Evolutionary conservation across 805 yeast genomes (phyloP), one percentile per base, ranked within the genome.

Genomic region (Ogataea henricii): DNA sequence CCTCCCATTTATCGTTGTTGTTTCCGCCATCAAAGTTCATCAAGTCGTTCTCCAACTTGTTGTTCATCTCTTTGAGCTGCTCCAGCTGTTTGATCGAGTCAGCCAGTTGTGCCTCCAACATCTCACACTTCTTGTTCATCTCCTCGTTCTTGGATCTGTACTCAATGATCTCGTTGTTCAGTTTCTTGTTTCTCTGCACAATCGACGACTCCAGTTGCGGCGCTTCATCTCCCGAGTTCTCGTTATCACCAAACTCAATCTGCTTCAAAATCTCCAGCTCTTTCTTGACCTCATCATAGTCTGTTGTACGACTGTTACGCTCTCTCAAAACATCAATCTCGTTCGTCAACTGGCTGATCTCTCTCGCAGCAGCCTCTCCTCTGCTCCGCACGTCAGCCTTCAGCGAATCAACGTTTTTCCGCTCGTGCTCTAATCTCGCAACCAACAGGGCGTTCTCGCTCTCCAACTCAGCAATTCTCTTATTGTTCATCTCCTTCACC

Each of bases 281-380:
- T 42, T 80, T 78, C 63, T 89, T 89, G 40, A 90, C 63, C 52
- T 88, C 90, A 44, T 87, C 90, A 65, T 91, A 90, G 62, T 90
- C 96, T 2, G 75, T 68, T 43, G 82, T 79, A 26, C 70, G 64
- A 3, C 69, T 68, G 37, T 85, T 60, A 47, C 78, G 77, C 21
- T 69, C 67, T 57, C 78, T 79, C 54, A 87, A 68, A 4, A 64
- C 61, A 8, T 70, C 71, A 21, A 79, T 64, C 61, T 86, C 92
- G 13, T 66, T 64, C n/a, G 66, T 64, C 51, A 77, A 70, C 37
- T 78, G 77, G 1, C 59, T 56, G 2, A 74, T 54, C 54, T 85
- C 89, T 17, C 78, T 67, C 21, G 70, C 64, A 8, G 72, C 59
- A 7, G 67, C 51, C 2, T 74, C 75, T 3, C 72, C 50, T 40